Conservation (phyloP, 345 rosid species). For the Euphorbia pulcherrima region DNA sequence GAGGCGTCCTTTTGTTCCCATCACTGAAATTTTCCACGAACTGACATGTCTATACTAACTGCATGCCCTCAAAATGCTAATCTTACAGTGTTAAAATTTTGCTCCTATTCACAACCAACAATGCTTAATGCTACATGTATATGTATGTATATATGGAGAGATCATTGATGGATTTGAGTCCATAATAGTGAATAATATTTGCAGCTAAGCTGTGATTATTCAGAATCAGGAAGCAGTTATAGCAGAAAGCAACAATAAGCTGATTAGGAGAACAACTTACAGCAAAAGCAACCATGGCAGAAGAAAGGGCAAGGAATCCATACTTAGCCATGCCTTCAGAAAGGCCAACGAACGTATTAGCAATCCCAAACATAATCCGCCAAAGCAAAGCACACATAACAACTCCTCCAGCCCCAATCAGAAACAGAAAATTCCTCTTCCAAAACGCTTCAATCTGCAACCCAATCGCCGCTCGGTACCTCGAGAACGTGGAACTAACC, state of each 20-base stretch:
- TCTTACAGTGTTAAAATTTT: constrained; percentile 1
- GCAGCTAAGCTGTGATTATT: background rate
- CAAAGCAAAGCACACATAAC: constrained; percentile 62
- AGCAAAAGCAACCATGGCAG: constrained; percentile 78
- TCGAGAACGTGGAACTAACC: constrained; percentile 46
- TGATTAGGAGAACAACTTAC: constrained; percentile 42
- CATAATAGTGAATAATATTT: background rate
- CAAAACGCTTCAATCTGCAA: constrained; percentile 74
- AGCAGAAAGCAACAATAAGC: background rate
- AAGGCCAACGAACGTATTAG: constrained; percentile 71
- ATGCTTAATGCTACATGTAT: background rate
- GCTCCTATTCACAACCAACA: background rate
- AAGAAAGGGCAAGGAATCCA: constrained; percentile 85
- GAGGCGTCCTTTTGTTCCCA: background rate
- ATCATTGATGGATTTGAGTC: background rate
- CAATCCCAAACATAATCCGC: constrained; percentile 89
- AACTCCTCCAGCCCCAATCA: constrained; percentile 67
- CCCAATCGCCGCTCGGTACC: constrained; percentile 65
- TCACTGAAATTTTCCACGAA: background rate
- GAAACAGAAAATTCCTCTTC: constrained; percentile 58
- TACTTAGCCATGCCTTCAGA: constrained; percentile 94
- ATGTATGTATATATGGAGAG: background rate
- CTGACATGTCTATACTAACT: background rate
- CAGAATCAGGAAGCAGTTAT: background rate
- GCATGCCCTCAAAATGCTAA: background rate